These are phyloP conservation scores for Sinapis alba DNA, from an alignment of 441 rosid species.

Conservation along the genomic window DNA sequence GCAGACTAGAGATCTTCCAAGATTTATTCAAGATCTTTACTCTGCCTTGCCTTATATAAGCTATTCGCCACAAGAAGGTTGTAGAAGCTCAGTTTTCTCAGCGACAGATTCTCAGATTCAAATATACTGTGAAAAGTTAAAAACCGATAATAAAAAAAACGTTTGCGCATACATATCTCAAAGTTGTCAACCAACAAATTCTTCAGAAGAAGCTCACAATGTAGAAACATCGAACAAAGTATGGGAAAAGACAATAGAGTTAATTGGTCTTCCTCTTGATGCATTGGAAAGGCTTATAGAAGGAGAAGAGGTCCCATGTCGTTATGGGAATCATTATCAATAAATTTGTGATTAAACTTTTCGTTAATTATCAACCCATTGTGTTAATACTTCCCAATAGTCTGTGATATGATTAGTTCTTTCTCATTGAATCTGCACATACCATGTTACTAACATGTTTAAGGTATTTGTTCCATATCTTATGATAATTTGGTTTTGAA, in stretches of 20 bases:
- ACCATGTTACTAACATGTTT: not conserved
- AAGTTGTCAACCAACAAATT: conserved; percentile 68
- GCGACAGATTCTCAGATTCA: conserved; percentile 82
- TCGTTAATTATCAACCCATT: too few relatives aligned
- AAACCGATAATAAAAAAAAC: conserved; percentile 64
- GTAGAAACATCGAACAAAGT: conserved; percentile 41
- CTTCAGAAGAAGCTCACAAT: conserved; percentile 79
- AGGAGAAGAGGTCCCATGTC: conserved; percentile 64
- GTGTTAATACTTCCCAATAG: too few relatives aligned
- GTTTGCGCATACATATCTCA: conserved; percentile 27
- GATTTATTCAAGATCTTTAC: conserved; percentile 52
- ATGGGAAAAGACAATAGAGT: conserved; percentile 82
- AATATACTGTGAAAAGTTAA: conserved; percentile 64
- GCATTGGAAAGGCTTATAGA: conserved; percentile 60
- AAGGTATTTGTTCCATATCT: not conserved
- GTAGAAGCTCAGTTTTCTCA: conserved; percentile 76
- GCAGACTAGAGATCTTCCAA: conserved; percentile 67
- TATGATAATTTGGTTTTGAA: not conserved
- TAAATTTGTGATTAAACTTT: conserved; percentile 1
- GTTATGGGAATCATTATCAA: conserved; percentile 36
- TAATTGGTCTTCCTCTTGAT: conserved; percentile 76
- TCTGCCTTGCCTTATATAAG: conserved; percentile 65
- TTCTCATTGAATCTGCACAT: not conserved
- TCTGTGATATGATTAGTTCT: not conserved
- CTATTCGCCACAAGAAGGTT: conserved; percentile 79